These are phyloP conservation scores for Venturia carpophila DNA, from an alignment of 2,329 filamentous ascomycete genomes.

Conservation along the genomic window DNA sequence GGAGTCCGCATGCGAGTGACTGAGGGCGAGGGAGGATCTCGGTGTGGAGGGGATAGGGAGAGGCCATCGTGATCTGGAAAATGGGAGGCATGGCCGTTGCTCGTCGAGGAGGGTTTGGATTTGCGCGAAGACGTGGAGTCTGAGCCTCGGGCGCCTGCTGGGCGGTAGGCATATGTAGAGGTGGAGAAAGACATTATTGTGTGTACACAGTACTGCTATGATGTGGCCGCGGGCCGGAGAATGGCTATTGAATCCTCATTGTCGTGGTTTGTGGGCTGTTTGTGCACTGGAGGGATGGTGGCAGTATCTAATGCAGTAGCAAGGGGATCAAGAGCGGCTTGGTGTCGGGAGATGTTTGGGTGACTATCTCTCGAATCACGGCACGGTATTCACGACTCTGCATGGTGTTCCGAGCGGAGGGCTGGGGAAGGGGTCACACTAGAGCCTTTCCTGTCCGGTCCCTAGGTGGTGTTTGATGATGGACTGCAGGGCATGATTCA, in stretches of 20 bases:
- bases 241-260: not conserved
- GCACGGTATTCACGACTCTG: too few species aligned
- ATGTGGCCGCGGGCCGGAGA: not conserved
- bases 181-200: not conserved
- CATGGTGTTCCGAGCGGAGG: too few species aligned
- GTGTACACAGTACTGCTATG: not conserved
- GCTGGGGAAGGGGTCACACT: too few species aligned
- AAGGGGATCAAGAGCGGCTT: not conserved
- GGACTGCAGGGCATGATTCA: not conserved
- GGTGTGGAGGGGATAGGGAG: not conserved
- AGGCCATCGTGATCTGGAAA: constrained; percentile 11
- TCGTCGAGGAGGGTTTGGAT: not conserved
- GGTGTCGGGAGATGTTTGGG: not conserved
- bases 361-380: too few species aligned
- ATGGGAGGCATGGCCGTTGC: not conserved
- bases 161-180: constrained; percentile 10
- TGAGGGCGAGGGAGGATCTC: not conserved
- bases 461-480: not conserved
- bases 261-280: not conserved
- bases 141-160: constrained; percentile 3
- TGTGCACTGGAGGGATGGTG: not conserved
- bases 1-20: not conserved
- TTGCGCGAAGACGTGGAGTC: constrained; percentile 1
- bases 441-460: too few species aligned
- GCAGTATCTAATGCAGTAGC: not conserved